Conservation (phyloP, 768 basidiomycete genomes). For the Infundibulicybe gibba region DNA sequence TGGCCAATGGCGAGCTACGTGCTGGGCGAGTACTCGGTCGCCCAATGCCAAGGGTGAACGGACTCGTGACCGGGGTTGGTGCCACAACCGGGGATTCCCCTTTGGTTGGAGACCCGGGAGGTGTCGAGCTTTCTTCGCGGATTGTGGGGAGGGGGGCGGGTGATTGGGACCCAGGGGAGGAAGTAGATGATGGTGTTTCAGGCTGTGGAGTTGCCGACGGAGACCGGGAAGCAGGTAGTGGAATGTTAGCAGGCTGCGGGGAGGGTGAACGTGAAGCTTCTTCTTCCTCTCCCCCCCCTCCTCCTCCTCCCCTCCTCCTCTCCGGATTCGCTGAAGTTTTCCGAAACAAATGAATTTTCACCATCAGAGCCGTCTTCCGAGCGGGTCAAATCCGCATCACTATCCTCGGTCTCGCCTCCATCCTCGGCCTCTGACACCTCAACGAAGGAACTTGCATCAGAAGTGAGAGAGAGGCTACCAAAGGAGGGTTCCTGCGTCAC, state of each 20-base stretch:
- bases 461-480: constrained; percentile 37
- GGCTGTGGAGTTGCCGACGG: constrained; percentile 58
- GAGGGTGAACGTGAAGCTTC: constrained; percentile 17
- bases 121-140: constrained; percentile 52
- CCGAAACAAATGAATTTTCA: constrained; percentile 27
- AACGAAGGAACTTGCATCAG: constrained; percentile 45
- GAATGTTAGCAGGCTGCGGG: constrained; percentile 29
- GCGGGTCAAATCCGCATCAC: constrained; percentile 15
- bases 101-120: constrained; percentile 59
- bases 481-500: constrained; percentile 19
- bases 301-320: constrained; percentile 31
- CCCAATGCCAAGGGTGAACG: constrained; percentile 38
- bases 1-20: constrained; percentile 77
- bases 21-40: constrained; percentile 62
- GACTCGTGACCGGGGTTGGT: constrained; percentile 22
- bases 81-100: constrained; percentile 22
- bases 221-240: constrained; percentile 43
- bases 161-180: constrained; percentile 20
- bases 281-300: constrained; percentile 29
- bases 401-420: constrained; percentile 19
- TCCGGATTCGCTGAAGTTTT: constrained; percentile 23
- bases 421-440: constrained; percentile 29
- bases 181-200: constrained; percentile 35
- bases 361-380: constrained; percentile 26
- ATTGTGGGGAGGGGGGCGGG: constrained; percentile 19